phyloP scores from a whole-genome alignment of 2,329 filamentous ascomycete species.

The Dichotomopilus funicola region DNA sequence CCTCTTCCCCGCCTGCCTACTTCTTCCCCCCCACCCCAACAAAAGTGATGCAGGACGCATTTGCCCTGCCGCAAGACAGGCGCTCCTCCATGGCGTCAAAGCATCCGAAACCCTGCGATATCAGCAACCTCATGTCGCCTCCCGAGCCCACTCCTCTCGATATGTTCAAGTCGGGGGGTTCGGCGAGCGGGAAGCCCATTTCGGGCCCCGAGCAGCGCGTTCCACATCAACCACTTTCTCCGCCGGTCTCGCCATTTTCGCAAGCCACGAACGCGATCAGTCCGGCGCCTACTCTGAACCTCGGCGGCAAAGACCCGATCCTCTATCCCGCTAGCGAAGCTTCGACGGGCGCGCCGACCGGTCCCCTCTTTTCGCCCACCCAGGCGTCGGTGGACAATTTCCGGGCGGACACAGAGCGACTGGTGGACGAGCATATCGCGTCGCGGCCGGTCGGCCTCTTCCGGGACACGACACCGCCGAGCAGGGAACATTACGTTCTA shows the following conservation, averaged over 20 bases:
- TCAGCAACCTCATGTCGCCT: slow-evolving; percentile 55
- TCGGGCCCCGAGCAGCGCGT: slow-evolving; percentile 30
- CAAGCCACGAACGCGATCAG: slow-evolving; percentile 33
- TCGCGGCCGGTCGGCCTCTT: slow-evolving; percentile 40
- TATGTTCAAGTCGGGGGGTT: slow-evolving; percentile 38
- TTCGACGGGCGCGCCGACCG: slow-evolving; percentile 36
- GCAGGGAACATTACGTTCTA: slow-evolving; percentile 47
- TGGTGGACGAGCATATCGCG: slow-evolving; percentile 46
- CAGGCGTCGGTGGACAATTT: slow-evolving; percentile 35
- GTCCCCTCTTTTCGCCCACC: slow-evolving; percentile 43
- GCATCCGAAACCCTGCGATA: slow-evolving; percentile 39
- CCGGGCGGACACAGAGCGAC: slow-evolving; percentile 31
- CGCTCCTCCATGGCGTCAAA: slow-evolving; percentile 10
- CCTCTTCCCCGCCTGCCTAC: slow-evolving; percentile 5
- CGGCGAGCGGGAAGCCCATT: slow-evolving; percentile 22
- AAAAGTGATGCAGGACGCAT: slow-evolving; percentile 13
- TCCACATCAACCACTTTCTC: slow-evolving; percentile 44
- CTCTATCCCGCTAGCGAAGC: slow-evolving; percentile 47
- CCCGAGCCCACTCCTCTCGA: slow-evolving; percentile 50
- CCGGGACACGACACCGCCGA: slow-evolving; percentile 39
- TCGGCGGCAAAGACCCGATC: slow-evolving; percentile 46
- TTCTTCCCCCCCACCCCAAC: slow-evolving; percentile 16
- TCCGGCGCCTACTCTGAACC: slow-evolving; percentile 21
- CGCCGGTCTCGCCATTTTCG: slow-evolving; percentile 50
- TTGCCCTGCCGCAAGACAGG: neutral